phyloP scores from a whole-genome alignment of 2,329 filamentous ascomycete genomes.

The Emergomyces pasteurianus region DNA sequence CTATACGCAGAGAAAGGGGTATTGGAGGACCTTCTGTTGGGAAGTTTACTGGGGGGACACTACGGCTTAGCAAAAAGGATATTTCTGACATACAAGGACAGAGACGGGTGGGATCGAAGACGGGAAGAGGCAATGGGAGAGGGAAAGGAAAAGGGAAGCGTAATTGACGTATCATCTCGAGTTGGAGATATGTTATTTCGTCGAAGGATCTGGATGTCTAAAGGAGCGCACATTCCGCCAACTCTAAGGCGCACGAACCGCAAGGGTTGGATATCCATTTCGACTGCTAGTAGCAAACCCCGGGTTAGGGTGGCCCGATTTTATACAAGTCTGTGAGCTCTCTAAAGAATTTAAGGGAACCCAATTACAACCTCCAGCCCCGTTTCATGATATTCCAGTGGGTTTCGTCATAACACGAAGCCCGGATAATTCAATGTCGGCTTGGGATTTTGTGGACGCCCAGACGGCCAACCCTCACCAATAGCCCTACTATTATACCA shows the following conservation, averaged over 20 bases:
- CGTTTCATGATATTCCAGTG: background rate
- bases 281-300: background rate
- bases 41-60: conserved; percentile 63
- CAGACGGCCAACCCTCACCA: background rate
- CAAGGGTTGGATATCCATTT: background rate
- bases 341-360: background rate
- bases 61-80: conserved; percentile 68
- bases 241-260: background rate
- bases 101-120: conserved; percentile 23
- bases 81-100: conserved; percentile 56
- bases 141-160: background rate
- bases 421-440: background rate
- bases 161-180: background rate
- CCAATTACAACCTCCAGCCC: background rate
- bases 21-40: conserved; percentile 72
- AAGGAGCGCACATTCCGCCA: background rate
- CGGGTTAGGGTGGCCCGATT: background rate
- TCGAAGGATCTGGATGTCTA: background rate
- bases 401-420: background rate
- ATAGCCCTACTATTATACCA: background rate
- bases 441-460: background rate
- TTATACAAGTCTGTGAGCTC: background rate
- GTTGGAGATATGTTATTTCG: background rate
- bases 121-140: background rate
- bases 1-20: conserved; percentile 43